phyloP scores from a whole-genome alignment of 2,329 filamentous ascomycete genomes.

The Penicillium expansum region DNA sequence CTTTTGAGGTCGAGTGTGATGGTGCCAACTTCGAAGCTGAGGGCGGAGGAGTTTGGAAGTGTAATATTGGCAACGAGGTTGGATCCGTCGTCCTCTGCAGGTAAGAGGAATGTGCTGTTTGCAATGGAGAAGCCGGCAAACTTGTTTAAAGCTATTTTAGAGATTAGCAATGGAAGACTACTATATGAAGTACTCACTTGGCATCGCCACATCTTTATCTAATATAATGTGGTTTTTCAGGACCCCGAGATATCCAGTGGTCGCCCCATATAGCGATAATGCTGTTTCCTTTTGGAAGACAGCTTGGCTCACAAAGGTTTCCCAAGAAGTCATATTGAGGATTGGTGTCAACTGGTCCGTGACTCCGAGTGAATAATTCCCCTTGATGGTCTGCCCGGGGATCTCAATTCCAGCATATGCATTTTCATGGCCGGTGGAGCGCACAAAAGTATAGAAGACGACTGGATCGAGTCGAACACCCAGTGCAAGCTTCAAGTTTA shows the following conservation, averaged over 20 bases:
- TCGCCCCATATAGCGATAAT: slow-evolving; percentile 14
- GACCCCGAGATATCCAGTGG: slow-evolving; percentile 19
- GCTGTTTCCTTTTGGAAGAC: slow-evolving; percentile 16
- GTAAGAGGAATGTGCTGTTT: slow-evolving; percentile 21
- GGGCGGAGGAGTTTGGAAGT: slow-evolving; percentile 22
- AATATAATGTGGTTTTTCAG: slow-evolving; percentile 22
- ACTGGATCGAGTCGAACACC: slow-evolving; percentile 20
- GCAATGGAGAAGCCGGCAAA: slow-evolving; percentile 21
- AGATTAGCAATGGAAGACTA: background rate
- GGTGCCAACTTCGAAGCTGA: slow-evolving; percentile 23
- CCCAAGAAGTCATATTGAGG: slow-evolving; percentile 18
- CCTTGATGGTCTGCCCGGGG: slow-evolving; percentile 22
- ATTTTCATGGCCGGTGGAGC: slow-evolving; percentile 12
- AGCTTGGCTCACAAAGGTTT: slow-evolving; percentile 16
- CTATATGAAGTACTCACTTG: slow-evolving; percentile 5
- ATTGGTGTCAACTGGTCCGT: slow-evolving; percentile 11
- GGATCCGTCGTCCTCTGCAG: slow-evolving; percentile 18
- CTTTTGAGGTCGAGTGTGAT: slow-evolving; percentile 22
- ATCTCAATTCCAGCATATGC: slow-evolving; percentile 20
- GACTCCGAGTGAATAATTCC: slow-evolving; percentile 20
- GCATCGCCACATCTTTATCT: slow-evolving; percentile 17
- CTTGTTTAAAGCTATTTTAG: slow-evolving; percentile 17
- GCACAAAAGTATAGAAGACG: slow-evolving; percentile 16
- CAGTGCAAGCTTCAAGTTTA: slow-evolving; percentile 20
- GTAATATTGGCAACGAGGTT: slow-evolving; percentile 23